phyloP scores from a whole-genome alignment of 164 flowering plant species.

The Amborella trichopoda region DNA sequence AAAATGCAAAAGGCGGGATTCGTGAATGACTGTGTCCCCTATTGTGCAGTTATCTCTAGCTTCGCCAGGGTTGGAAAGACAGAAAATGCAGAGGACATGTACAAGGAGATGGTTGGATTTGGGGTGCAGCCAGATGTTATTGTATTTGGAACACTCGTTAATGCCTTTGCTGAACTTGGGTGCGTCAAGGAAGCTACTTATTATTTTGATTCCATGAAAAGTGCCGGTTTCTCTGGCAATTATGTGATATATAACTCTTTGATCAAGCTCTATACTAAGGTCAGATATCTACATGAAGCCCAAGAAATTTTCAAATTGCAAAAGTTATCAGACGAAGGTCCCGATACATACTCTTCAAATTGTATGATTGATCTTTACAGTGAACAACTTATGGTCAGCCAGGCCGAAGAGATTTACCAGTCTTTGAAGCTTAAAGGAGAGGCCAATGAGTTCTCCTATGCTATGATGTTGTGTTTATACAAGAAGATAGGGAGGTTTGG shows the following conservation, averaged over 20 bases:
- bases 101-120: conserved; percentile 48
- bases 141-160: conserved; percentile 69
- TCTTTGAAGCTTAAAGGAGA: conserved; percentile 34
- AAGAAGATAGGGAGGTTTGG: conserved; percentile 45
- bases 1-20: conserved; percentile 62
- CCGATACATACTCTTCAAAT: conserved; percentile 66
- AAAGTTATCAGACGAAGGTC: conserved; percentile 31
- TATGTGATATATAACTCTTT: conserved; percentile 56
- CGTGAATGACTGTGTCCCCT: conserved; percentile 57
- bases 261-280: conserved; percentile 85
- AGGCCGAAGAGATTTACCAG: conserved; percentile 65
- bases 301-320: conserved; percentile 48
- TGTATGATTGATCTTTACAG: conserved; percentile 91
- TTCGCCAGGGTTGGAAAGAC: conserved; percentile 45
- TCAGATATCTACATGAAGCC: conserved; percentile 74
- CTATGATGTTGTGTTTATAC: conserved; percentile 94
- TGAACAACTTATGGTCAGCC: conserved; percentile 44
- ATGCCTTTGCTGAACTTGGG: conserved; percentile 81
- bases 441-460: conserved; percentile 85
- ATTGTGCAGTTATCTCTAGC: conserved; percentile 79
- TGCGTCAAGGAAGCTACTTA: conserved; percentile 34
- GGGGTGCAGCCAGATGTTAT: conserved; percentile 58
- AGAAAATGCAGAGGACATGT: conserved; percentile 47
- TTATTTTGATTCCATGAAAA: conserved; percentile 46
- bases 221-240: conserved; percentile 48